Evolutionary conservation across 148 eudicot genomes (phyloP).

Genomic region (Arctostaphylos glauca): DNA sequence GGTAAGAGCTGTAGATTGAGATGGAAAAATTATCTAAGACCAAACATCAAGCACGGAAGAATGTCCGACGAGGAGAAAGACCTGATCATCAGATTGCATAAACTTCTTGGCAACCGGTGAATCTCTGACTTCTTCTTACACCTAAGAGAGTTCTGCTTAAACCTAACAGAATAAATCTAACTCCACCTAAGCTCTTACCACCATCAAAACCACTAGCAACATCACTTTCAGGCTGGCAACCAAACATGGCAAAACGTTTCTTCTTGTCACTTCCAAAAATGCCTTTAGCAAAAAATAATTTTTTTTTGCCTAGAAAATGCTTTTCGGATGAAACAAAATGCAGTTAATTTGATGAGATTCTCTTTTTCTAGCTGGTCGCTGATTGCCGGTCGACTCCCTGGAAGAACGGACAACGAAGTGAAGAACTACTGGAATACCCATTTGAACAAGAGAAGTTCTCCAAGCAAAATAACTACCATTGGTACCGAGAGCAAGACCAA

Average conservation of each 20-base stretch:
- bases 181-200: background rate
- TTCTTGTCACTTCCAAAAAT: background rate
- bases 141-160: background rate
- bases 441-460: conserved; percentile 15
- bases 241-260: background rate
- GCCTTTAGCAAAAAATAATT: background rate
- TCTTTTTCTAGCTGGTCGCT: conserved; percentile 20
- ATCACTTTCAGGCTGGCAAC: background rate
- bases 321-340: background rate
- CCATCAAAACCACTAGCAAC: background rate
- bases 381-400: conserved; percentile 23
- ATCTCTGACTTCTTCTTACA: background rate
- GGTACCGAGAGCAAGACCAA: background rate
- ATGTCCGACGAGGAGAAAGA: conserved; percentile 29
- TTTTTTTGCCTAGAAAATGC: background rate
- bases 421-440: conserved; percentile 33
- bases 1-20: conserved; percentile 38
- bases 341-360: background rate
- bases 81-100: conserved; percentile 24
- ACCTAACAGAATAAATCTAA: background rate
- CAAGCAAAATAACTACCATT: background rate
- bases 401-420: conserved; percentile 26
- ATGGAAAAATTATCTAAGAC: conserved; percentile 38
- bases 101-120: conserved; percentile 26
- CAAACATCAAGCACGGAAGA: conserved; percentile 29